Evolutionary conservation across 2,329 filamentous ascomycete species (phyloP).

Genomic region (Fusarium proliferatum): DNA sequence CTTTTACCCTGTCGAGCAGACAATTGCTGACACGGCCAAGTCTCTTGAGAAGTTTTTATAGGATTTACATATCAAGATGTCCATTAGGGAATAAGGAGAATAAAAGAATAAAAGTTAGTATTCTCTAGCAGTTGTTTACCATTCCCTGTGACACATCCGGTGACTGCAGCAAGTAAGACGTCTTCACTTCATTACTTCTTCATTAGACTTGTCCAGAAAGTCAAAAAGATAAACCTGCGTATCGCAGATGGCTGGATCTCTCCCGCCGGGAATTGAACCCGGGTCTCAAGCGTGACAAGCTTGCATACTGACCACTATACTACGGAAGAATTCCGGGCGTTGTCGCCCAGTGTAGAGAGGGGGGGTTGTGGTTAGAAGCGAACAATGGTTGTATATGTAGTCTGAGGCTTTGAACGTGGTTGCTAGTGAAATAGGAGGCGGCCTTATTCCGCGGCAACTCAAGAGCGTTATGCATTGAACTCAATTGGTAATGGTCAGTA

Average conservation of each 20-base stretch:
- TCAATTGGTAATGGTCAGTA: no score
- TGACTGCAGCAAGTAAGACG: background rate
- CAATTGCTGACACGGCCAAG: constrained; percentile 40
- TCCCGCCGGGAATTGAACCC: constrained; percentile 7
- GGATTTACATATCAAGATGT: background rate
- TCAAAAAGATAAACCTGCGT: background rate
- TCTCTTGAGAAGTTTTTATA: constrained; percentile 38
- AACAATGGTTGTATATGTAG: no score
- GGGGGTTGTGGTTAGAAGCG: no score
- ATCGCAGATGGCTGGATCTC: constrained; percentile 2
- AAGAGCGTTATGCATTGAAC: no score
- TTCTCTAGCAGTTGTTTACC: background rate
- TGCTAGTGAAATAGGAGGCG: no score
- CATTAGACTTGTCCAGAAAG: background rate
- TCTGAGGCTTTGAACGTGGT: no score
- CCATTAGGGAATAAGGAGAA: background rate
- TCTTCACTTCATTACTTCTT: background rate
- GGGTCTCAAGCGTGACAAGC: constrained; percentile 10
- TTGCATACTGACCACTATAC: constrained; percentile 11
- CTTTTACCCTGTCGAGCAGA: constrained; percentile 32
- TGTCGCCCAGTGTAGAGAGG: no score
- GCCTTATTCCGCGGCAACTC: no score
- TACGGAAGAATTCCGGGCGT: background rate
- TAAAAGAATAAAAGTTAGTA: background rate
- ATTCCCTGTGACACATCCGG: background rate